These are phyloP conservation scores for Populus simonii DNA, from an alignment of 345 rosid species.

Conservation along the genomic window DNA sequence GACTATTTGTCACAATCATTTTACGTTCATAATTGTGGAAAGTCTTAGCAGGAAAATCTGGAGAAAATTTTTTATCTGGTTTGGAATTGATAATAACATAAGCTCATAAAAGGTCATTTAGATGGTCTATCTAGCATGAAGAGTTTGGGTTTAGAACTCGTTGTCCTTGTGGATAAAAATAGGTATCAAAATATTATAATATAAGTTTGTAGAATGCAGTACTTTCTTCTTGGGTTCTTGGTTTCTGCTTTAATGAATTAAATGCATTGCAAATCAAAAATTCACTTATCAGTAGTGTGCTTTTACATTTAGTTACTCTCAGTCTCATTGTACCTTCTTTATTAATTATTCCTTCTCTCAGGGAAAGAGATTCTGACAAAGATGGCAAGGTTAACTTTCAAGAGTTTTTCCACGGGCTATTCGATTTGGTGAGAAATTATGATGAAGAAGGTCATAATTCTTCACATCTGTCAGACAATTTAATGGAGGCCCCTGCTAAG, in stretches of 20 bases:
- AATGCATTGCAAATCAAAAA: not conserved
- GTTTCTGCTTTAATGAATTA: not conserved
- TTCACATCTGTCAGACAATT: conserved; percentile 54
- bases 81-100: not conserved
- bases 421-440: conserved; percentile 83
- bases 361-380: conserved; percentile 91
- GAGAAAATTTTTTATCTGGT: not conserved
- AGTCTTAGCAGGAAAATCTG: not conserved
- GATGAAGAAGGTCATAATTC: conserved; percentile 73
- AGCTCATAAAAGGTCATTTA: not conserved
- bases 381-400: conserved; percentile 80
- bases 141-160: not conserved
- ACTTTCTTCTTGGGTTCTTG: not conserved
- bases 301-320: not conserved
- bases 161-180: not conserved
- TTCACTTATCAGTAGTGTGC: not conserved
- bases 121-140: not conserved
- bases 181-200: not conserved
- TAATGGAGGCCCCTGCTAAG: conserved; percentile 74
- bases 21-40: not conserved
- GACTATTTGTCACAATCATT: not conserved
- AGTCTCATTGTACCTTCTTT: not conserved
- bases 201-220: not conserved
- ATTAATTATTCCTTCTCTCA: conserved; percentile 23
- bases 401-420: conserved; percentile 88